A percentile compares a stretch with the other conserved stretches of the same genome.
Conservation (phyloP, 164 flowering plant species). For the Stephania japonica region DNA sequence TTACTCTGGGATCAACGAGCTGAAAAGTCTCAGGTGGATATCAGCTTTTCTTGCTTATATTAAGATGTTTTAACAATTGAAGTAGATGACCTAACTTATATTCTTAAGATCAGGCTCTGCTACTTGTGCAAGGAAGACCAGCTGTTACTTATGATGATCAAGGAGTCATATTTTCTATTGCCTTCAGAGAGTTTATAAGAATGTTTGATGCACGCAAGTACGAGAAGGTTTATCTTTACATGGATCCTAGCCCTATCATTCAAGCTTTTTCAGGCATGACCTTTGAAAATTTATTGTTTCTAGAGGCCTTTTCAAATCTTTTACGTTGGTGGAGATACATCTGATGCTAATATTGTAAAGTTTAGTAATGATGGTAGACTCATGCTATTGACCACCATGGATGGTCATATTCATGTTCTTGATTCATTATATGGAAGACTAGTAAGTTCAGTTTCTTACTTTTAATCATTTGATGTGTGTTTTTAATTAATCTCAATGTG, state of each 20-base stretch:
- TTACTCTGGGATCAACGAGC: no score
- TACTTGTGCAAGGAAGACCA: slow-evolving; percentile 96
- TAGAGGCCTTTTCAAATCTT: slow-evolving; percentile 97
- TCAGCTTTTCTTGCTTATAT: background rate
- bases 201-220: slow-evolving; percentile 93
- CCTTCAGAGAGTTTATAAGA: slow-evolving; percentile 88
- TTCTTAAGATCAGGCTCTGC: slow-evolving; percentile 52
- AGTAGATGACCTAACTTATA: slow-evolving; percentile 6
- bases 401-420: no score
- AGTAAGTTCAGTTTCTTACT: no score
- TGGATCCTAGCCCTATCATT: no score
- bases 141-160: slow-evolving; percentile 96
- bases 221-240: slow-evolving; percentile 96
- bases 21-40: slow-evolving; percentile 86
- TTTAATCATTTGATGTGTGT: no score
- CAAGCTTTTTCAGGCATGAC: no score
- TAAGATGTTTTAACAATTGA: background rate
- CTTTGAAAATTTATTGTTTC: no score
- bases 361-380: slow-evolving; percentile 96
- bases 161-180: slow-evolving; percentile 86
- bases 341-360: slow-evolving; percentile 93
- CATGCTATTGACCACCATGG: slow-evolving; percentile 79
- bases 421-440: no score
- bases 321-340: slow-evolving; percentile 81
- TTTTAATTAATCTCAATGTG: no score